Conservation (phyloP, 306 rosid species). For the Cajanus cajan region DNA sequence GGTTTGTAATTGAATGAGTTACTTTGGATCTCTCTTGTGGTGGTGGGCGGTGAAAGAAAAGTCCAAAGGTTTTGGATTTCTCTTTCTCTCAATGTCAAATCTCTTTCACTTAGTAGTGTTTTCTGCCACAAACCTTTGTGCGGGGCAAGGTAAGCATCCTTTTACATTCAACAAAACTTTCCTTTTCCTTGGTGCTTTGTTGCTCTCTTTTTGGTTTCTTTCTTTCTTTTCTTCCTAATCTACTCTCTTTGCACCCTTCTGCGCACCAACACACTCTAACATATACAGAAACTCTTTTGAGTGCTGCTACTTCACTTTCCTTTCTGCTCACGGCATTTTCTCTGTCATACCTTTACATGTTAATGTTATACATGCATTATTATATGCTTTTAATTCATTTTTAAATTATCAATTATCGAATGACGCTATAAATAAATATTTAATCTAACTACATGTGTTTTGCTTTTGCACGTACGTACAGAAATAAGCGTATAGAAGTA, state of each 20-base stretch:
- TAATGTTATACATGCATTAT: background rate
- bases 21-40: conserved; percentile 1
- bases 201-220: conserved; percentile 53
- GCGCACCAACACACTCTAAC: conserved; percentile 55
- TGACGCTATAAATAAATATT: too few species aligned
- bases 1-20: background rate
- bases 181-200: conserved; percentile 50
- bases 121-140: conserved; percentile 59
- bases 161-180: conserved; percentile 49
- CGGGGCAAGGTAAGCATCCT: conserved; percentile 37
- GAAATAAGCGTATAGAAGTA: background rate
- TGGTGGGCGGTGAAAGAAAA: conserved; percentile 43
- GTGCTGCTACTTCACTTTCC: conserved; percentile 63
- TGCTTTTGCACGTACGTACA: background rate
- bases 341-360: conserved; percentile 4
- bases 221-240: conserved; percentile 15
- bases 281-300: conserved; percentile 49
- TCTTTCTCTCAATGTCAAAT: conserved; percentile 34
- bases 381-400: background rate
- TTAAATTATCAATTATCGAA: too few species aligned
- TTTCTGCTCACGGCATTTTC: conserved; percentile 81
- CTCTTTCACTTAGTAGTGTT: conserved; percentile 54
- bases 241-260: conserved; percentile 30
- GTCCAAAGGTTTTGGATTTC: conserved; percentile 32
- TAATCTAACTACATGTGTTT: background rate